Percentiles rank a stretch among this genome's conserved stretches.
Conservation (phyloP, 176 grass and related monocot genomes). For the Olyra latifolia region DNA sequence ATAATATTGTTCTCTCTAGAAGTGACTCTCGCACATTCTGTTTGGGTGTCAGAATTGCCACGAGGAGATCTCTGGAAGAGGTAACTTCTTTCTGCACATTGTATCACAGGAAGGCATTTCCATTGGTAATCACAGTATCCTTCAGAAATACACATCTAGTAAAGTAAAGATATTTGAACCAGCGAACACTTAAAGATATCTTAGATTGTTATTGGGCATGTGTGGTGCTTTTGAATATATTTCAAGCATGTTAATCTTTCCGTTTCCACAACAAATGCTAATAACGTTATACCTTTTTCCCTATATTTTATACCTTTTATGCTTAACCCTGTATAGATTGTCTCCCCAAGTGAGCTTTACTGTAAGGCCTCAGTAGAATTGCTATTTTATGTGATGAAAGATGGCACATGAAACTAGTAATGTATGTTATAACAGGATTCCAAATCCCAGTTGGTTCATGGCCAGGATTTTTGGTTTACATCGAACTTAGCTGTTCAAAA, state of each 20-base stretch:
- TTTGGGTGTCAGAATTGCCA: conserved; percentile 83
- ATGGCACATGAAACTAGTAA: neutral
- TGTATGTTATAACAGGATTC: no score
- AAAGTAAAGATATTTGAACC: neutral
- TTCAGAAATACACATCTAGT: conserved; percentile 13
- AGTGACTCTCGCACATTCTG: conserved; percentile 75
- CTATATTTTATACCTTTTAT: conserved; percentile 7
- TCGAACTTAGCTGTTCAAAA: neutral
- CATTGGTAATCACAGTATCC: conserved; percentile 30
- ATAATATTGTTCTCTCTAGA: conserved; percentile 68
- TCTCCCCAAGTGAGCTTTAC: neutral
- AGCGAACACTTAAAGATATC: neutral
- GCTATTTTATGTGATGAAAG: neutral
- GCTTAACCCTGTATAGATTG: neutral
- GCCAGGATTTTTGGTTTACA: conserved; percentile 19
- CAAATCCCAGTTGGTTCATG: conserved; percentile 1
- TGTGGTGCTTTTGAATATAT: neutral
- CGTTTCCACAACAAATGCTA: neutral
- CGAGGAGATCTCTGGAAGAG: conserved; percentile 64
- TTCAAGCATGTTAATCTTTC: neutral
- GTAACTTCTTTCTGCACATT: conserved; percentile 28
- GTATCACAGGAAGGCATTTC: neutral
- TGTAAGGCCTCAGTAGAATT: neutral
- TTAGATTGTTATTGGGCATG: neutral
- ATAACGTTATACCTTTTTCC: conserved; percentile 1